Evolutionary conservation across 257 asterid genomes (phyloP).

Genomic region (Pogostemon cablin): DNA sequence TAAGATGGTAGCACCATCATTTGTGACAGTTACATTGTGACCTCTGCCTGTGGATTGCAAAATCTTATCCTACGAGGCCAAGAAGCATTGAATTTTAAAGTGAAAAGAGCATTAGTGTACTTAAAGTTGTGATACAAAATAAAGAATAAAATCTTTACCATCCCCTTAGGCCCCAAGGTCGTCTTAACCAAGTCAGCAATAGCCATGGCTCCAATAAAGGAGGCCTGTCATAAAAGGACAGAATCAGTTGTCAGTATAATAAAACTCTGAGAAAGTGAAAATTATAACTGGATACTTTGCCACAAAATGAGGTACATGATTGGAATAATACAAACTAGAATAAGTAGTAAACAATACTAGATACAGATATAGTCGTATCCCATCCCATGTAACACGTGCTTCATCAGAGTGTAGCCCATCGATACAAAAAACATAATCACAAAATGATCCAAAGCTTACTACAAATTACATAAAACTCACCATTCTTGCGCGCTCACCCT

Average conservation of each 20-base stretch:
- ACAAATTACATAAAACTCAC: constrained; percentile 43
- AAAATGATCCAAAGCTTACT: neutral
- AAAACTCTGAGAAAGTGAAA: constrained; percentile 7
- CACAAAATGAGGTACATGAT: neutral
- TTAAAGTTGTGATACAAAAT: constrained; percentile 15
- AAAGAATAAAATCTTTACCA: constrained; percentile 49
- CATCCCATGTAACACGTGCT: neutral
- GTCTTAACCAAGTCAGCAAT: constrained; percentile 93
- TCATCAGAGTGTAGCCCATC: neutral
- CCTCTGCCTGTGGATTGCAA: constrained; percentile 84
- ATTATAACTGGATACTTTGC: neutral
- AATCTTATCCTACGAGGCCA: constrained; percentile 71
- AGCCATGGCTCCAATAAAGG: constrained; percentile 91
- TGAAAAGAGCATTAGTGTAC: neutral
- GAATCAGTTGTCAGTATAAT: constrained; percentile 29
- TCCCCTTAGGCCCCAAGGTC: constrained; percentile 93
- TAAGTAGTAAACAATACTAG: neutral
- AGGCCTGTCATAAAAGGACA: constrained; percentile 52
- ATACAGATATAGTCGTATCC: neutral
- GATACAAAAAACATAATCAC: neutral
- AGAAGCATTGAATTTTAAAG: constrained; percentile 1
- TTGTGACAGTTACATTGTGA: constrained; percentile 86
- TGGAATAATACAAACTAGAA: neutral
- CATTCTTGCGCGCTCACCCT: constrained; percentile 98
- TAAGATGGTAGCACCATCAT: constrained; percentile 98